Percentiles rank a stretch among this genome's conserved stretches.
Conservation (phyloP, 768 basidiomycete genomes). For the Pleurotus citrinopileatus region DNA sequence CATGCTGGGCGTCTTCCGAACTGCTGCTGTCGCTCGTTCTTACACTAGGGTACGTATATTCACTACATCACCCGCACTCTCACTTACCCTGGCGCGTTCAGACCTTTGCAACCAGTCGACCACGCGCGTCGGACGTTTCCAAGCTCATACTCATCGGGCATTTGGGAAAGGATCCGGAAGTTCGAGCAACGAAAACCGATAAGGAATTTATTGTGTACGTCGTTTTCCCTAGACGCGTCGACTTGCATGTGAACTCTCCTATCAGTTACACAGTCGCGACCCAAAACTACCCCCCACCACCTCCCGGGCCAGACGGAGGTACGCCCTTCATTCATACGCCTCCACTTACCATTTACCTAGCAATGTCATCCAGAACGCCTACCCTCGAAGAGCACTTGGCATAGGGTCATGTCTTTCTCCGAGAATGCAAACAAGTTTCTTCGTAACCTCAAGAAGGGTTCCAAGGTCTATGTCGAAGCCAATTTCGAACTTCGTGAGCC, state of each 20-base stretch:
- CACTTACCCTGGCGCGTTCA: slow-evolving; percentile 22
- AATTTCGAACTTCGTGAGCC: slow-evolving; percentile 74
- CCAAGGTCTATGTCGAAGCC: slow-evolving; percentile 80
- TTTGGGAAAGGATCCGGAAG: slow-evolving; percentile 68
- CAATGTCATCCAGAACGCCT: slow-evolving; percentile 40
- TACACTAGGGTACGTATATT: slow-evolving; percentile 45
- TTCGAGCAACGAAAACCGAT: slow-evolving; percentile 64
- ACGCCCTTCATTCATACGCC: slow-evolving; percentile 20
- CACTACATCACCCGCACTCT: slow-evolving; percentile 2
- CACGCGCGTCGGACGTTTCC: slow-evolving; percentile 60
- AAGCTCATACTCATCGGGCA: slow-evolving; percentile 78
- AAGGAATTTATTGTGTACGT: slow-evolving; percentile 78
- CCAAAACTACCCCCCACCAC: slow-evolving; percentile 53
- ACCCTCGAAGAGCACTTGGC: slow-evolving; percentile 63
- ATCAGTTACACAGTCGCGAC: slow-evolving; percentile 79
- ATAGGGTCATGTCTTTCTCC: slow-evolving; percentile 73
- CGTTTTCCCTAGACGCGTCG: neutral
- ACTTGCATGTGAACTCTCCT: neutral
- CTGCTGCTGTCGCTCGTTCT: slow-evolving; percentile 34
- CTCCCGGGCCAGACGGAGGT: slow-evolving; percentile 62
- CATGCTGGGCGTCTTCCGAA: slow-evolving; percentile 56
- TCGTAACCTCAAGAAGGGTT: slow-evolving; percentile 62
- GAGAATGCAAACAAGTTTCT: slow-evolving; percentile 61
- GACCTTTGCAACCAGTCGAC: slow-evolving; percentile 62
- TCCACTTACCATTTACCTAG: neutral